Percentiles rank a stretch among this genome's conserved stretches.
These are phyloP conservation scores for Tetrastigma voinierianum DNA, from an alignment of 164 flowering plant genomes.

Conservation along the genomic window DNA sequence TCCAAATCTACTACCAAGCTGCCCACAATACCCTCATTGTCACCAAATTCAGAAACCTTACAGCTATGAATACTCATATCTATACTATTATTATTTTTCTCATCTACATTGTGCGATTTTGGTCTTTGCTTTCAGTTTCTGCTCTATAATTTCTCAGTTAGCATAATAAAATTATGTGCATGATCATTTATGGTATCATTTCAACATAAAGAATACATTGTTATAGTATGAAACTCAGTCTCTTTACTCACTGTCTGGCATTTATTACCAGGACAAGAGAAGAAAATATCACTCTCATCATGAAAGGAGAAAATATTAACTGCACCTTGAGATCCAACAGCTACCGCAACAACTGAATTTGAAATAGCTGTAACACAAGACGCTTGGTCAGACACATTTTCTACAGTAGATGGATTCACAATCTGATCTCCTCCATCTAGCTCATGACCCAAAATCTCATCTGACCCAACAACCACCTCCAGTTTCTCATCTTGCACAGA, in stretches of 20 bases:
- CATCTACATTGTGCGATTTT: not conserved
- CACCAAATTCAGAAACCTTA: not conserved
- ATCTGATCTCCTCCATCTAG: constrained; percentile 7
- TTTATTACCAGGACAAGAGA: too few species aligned
- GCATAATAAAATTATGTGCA: not conserved
- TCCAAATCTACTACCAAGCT: not conserved
- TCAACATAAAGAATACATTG: not conserved
- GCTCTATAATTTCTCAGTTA: constrained; percentile 1
- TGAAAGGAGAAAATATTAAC: too few species aligned
- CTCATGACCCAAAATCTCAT: not conserved
- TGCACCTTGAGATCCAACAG: too few species aligned
- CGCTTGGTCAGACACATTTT: not conserved
- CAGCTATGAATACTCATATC: not conserved
- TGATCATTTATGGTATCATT: not conserved
- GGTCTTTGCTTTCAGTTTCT: not conserved
- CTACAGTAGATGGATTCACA: not conserved
- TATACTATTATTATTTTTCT: not conserved
- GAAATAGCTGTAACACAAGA: not conserved
- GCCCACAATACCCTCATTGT: not conserved
- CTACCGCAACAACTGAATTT: too few species aligned
- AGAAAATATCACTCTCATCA: too few species aligned
- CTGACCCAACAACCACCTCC: not conserved
- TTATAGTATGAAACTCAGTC: too few species aligned
- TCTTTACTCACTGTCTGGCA: too few species aligned
- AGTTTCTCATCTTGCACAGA: constrained; percentile 1